Evolutionary conservation across 257 asterid species (phyloP).

Genomic region (Forsythia viridissima): DNA sequence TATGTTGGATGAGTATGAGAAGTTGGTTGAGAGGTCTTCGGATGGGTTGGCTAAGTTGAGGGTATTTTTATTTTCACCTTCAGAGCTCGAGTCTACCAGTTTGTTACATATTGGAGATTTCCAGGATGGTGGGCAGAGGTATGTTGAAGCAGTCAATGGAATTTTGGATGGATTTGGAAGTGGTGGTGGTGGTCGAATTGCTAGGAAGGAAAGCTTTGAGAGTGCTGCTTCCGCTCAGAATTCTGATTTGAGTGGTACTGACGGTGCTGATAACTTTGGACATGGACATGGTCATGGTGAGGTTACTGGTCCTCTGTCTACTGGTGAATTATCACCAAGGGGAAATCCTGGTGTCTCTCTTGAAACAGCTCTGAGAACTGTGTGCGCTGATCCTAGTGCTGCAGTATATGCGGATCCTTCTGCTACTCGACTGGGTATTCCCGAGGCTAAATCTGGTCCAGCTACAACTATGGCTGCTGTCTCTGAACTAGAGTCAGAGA

Average conservation of each 20-base stretch:
- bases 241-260: slow-evolving; percentile 64
- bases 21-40: slow-evolving; percentile 64
- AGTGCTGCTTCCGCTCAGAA: slow-evolving; percentile 70
- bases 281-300: slow-evolving; percentile 48
- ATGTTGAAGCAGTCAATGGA: slow-evolving; percentile 95
- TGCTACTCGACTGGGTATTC: slow-evolving; percentile 42
- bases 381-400: slow-evolving; percentile 39
- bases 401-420: slow-evolving; percentile 38
- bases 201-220: slow-evolving; percentile 69
- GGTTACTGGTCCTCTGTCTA: slow-evolving; percentile 45
- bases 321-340: slow-evolving; percentile 49
- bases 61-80: slow-evolving; percentile 80
- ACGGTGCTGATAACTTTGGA: slow-evolving; percentile 54
- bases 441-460: slow-evolving; percentile 45
- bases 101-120: slow-evolving; percentile 52
- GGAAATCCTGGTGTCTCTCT: slow-evolving; percentile 39
- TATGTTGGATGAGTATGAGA: slow-evolving; percentile 98
- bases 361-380: slow-evolving; percentile 44
- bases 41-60: slow-evolving; percentile 91
- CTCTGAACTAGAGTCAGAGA: slow-evolving; percentile 55
- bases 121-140: slow-evolving; percentile 76
- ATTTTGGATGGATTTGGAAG: slow-evolving; percentile 44
- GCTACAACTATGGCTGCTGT: slow-evolving; percentile 31
- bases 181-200: slow-evolving; percentile 41
- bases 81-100: slow-evolving; percentile 61